These are phyloP conservation scores for Suhomyces ambrosiae DNA, from an alignment of 1,139 yeast species.

Conservation along the genomic window DNA sequence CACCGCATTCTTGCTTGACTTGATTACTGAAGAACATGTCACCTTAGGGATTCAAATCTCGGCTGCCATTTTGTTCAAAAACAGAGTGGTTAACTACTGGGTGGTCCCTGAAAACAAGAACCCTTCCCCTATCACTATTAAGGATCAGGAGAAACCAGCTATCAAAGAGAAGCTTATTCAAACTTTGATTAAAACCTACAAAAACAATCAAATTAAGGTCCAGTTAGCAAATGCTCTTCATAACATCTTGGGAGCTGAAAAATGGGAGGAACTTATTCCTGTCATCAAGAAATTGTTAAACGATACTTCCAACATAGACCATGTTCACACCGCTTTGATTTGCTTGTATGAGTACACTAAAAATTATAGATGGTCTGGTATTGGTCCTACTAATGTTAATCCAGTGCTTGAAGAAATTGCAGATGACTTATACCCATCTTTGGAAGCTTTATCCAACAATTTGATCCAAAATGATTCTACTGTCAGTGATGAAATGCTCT, in stretches of 20 bases:
- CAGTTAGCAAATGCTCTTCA: constrained; percentile 49
- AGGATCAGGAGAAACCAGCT: constrained; percentile 49
- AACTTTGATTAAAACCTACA: constrained; percentile 40
- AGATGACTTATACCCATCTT: constrained; percentile 52
- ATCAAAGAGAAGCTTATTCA: constrained; percentile 57
- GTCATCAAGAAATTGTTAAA: constrained; percentile 43
- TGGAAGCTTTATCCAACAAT: constrained; percentile 52
- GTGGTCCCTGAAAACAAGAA: constrained; percentile 42
- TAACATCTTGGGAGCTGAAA: constrained; percentile 43
- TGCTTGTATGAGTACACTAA: constrained; percentile 58
- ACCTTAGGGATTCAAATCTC: constrained; percentile 56
- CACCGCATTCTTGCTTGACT: constrained; percentile 56
- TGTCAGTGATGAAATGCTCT: constrained; percentile 57
- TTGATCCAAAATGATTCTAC: constrained; percentile 31
- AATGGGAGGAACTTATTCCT: constrained; percentile 47
- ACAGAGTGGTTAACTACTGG: constrained; percentile 64
- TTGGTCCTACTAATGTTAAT: constrained; percentile 44
- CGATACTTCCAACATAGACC: constrained; percentile 50
- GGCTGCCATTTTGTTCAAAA: constrained; percentile 70
- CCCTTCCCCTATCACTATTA: constrained; percentile 33
- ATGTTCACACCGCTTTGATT: constrained; percentile 59
- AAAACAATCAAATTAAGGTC: constrained; percentile 35
- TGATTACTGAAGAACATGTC: constrained; percentile 50
- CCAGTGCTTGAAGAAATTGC: constrained; percentile 52
- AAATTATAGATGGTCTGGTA: constrained; percentile 58